These are phyloP conservation scores for Isochrysis galbana DNA, from an alignment of 78 protist genomes.

Conservation along the genomic window DNA sequence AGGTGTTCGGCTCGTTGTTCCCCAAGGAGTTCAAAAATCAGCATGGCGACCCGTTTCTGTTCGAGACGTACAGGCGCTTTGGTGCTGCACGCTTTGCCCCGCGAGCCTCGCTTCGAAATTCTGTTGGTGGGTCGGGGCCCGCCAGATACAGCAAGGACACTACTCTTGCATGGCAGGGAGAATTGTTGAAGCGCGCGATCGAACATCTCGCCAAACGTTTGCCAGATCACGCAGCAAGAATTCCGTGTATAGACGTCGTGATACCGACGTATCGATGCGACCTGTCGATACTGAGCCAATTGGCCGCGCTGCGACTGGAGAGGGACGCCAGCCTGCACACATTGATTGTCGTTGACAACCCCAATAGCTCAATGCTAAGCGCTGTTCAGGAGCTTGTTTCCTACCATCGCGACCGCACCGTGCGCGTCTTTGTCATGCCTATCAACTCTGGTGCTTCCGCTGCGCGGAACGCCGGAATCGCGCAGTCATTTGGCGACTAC, in stretches of 20 bases:
- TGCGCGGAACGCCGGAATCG: conserved; percentile 32
- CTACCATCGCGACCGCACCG: not conserved
- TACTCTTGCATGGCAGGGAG: not conserved
- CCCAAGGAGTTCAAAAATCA: conserved; percentile 21
- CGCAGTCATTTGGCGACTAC: conserved; percentile 22
- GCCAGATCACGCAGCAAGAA: not conserved
- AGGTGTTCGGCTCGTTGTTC: not conserved
- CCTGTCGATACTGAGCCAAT: not conserved
- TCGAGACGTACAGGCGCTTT: conserved; percentile 25
- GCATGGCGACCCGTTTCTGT: conserved; percentile 40
- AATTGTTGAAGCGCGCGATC: not conserved
- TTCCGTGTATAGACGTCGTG: conserved; percentile 22
- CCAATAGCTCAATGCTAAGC: not conserved
- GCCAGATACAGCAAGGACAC: not conserved
- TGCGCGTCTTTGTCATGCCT: not conserved
- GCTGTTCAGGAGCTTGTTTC: not conserved
- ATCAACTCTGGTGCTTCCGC: conserved; percentile 5
- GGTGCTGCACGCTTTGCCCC: conserved; percentile 27
- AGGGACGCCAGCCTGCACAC: not conserved
- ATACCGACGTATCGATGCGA: conserved; percentile 36
- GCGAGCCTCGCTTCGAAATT: not conserved
- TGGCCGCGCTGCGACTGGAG: not conserved
- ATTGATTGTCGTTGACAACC: conserved; percentile 16
- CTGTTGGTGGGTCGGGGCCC: not conserved
- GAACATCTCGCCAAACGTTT: not conserved